Percentiles rank a stretch among this genome's conserved stretches.
Conservation (phyloP, 192 early-diverging fungal genomes). For the Lunasporangiospora selenospora region DNA sequence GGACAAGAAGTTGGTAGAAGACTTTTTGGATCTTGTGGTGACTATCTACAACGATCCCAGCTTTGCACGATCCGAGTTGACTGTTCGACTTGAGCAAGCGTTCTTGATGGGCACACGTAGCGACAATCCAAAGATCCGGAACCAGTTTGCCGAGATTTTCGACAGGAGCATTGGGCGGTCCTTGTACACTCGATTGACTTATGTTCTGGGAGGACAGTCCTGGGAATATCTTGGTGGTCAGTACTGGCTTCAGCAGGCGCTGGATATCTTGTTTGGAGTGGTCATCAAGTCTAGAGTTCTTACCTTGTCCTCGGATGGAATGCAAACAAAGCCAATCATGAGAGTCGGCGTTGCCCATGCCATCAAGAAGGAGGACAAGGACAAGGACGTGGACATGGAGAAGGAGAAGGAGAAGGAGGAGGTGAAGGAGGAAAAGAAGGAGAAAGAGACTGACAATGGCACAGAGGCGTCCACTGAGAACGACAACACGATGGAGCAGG, state of each 20-base stretch:
- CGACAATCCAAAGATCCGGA: conserved; percentile 80
- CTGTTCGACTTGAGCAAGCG: conserved; percentile 91
- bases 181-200: conserved; percentile 81
- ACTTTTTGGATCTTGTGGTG: conserved; percentile 90
- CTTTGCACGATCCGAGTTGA: conserved; percentile 90
- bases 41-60: conserved; percentile 85
- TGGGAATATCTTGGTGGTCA: conserved; percentile 89
- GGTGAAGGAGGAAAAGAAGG: too few species aligned
- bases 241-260: conserved; percentile 94
- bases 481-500: too few species aligned
- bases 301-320: conserved; percentile 39
- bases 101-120: conserved; percentile 91
- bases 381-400: too few species aligned
- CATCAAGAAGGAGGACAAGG: conserved; percentile 17
- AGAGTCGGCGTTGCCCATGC: conserved; percentile 15
- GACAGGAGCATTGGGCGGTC: conserved; percentile 76
- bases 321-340: conserved; percentile 56
- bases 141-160: conserved; percentile 82
- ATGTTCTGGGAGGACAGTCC: conserved; percentile 91
- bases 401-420: too few species aligned
- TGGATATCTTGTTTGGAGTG: conserved; percentile 85
- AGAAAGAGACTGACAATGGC: too few species aligned
- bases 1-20: conserved; percentile 74
- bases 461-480: too few species aligned
- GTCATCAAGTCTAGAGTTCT: conserved; percentile 52